These are phyloP conservation scores for Mycosarcoma mackinlayi DNA, from an alignment of 1,284 basidiomycete genomes.

Conservation along the genomic window DNA sequence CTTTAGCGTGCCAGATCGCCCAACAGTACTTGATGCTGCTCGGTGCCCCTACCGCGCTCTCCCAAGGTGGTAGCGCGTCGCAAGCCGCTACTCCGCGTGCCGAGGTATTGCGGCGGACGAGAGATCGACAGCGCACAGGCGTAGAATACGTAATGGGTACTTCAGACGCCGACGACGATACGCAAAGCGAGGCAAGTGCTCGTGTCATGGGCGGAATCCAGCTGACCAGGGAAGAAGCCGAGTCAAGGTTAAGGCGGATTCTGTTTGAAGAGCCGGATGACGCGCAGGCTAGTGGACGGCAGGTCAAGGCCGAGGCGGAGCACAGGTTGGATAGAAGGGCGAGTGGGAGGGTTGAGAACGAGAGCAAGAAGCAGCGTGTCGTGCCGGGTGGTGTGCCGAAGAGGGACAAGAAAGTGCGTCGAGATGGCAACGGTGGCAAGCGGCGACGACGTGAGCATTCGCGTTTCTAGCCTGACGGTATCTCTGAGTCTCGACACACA, in stretches of 20 bases:
- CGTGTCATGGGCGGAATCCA: constrained; percentile 1
- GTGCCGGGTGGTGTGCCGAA: neutral
- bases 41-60: neutral
- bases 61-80: neutral
- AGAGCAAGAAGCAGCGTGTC: neutral
- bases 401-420: neutral
- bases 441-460: neutral
- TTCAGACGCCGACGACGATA: neutral
- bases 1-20: constrained; percentile 15
- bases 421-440: neutral
- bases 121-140: neutral
- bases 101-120: too few relatives aligned
- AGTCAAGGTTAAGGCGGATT: constrained; percentile 14
- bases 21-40: constrained; percentile 15
- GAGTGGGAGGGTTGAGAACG: neutral
- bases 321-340: neutral
- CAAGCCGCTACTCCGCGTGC: neutral
- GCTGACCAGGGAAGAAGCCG: constrained; percentile 29
- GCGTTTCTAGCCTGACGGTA: neutral
- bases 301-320: too few relatives aligned
- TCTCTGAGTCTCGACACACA: too few relatives aligned
- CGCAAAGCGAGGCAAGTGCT: neutral
- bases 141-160: too few relatives aligned
- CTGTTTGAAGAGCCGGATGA: constrained; percentile 15
- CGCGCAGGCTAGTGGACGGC: neutral